A percentile compares a stretch with the other conserved stretches of the same genome.
phyloP scores from a whole-genome alignment of 371 early-diverging fungal species.

The Rhizopus arrhizus region DNA sequence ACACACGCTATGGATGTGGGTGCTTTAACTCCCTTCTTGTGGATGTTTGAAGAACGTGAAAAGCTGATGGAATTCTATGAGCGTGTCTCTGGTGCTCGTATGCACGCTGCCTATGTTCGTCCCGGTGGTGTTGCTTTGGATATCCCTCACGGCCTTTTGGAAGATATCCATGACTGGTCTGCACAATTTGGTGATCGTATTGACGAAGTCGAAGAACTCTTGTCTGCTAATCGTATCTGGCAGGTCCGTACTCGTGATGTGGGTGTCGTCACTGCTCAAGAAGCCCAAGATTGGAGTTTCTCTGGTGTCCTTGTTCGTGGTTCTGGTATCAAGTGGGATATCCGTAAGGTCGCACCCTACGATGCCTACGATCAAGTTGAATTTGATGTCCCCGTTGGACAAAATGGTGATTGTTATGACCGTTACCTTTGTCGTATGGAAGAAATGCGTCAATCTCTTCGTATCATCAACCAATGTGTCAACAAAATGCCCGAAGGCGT shows the following conservation, averaged over 20 bases:
- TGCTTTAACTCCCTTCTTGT: conserved; percentile 96
- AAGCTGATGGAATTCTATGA: conserved; percentile 98
- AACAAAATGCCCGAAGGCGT: conserved; percentile 95
- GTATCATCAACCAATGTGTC: conserved; percentile 94
- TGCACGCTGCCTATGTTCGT: conserved; percentile 97
- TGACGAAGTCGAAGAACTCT: conserved; percentile 93
- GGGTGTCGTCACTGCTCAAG: conserved; percentile 83
- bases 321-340: conserved; percentile 92
- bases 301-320: conserved; percentile 96
- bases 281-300: conserved; percentile 91
- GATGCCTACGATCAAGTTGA: conserved; percentile 95
- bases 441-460: conserved; percentile 96
- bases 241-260: conserved; percentile 85
- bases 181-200: conserved; percentile 86
- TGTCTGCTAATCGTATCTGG: conserved; percentile 95
- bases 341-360: conserved; percentile 92
- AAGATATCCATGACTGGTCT: conserved; percentile 95
- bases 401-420: conserved; percentile 95
- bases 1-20: conserved; percentile 97
- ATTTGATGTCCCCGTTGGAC: conserved; percentile 96
- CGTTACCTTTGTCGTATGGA: conserved; percentile 95
- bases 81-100: conserved; percentile 96
- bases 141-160: conserved; percentile 89
- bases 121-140: conserved; percentile 96
- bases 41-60: conserved; percentile 99